Percentiles rank a stretch among this genome's conserved stretches.
Evolutionary conservation across 129 eudicot genomes (phyloP).

Genomic region (Artemisia annua): DNA sequence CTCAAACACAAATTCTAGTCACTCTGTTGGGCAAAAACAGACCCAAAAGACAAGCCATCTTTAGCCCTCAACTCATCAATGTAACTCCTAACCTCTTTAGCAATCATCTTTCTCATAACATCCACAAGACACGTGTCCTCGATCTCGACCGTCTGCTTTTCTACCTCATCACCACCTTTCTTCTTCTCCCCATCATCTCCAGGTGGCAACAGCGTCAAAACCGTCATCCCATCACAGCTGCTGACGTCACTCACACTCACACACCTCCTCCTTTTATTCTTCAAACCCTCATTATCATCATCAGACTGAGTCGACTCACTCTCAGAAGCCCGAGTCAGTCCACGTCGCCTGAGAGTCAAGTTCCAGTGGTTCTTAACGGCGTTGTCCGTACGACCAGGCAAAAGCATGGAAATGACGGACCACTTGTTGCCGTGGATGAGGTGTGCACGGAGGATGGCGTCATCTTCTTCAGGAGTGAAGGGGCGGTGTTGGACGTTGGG

Average conservation of each 20-base stretch:
- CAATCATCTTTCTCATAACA: conserved; percentile 69
- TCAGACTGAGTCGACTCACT: too few relatives aligned
- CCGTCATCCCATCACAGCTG: conserved; percentile 39
- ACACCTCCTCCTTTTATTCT: neutral
- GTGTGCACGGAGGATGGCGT: conserved; percentile 50
- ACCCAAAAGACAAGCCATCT: conserved; percentile 25
- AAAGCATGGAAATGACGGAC: too few relatives aligned
- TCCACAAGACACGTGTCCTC: conserved; percentile 40
- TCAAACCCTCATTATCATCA: too few relatives aligned
- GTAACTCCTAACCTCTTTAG: conserved; percentile 69
- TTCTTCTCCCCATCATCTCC: too few relatives aligned
- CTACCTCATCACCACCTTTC: too few relatives aligned
- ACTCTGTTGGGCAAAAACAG: neutral
- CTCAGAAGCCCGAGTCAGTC: too few relatives aligned
- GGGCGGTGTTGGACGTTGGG: conserved; percentile 73
- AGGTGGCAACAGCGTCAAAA: conserved; percentile 21
- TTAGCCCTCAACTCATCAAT: conserved; percentile 37
- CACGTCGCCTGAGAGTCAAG: too few relatives aligned
- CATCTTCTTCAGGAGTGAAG: conserved; percentile 65
- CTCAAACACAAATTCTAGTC: too few relatives aligned
- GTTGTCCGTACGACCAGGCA: too few relatives aligned
- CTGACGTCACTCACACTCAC: conserved; percentile 38
- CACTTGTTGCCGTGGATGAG: conserved; percentile 54
- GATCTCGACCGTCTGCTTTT: conserved; percentile 33
- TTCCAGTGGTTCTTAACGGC: too few relatives aligned